Conservation (phyloP, 208 protist genomes). For the Trypanosoma vivax region DNA sequence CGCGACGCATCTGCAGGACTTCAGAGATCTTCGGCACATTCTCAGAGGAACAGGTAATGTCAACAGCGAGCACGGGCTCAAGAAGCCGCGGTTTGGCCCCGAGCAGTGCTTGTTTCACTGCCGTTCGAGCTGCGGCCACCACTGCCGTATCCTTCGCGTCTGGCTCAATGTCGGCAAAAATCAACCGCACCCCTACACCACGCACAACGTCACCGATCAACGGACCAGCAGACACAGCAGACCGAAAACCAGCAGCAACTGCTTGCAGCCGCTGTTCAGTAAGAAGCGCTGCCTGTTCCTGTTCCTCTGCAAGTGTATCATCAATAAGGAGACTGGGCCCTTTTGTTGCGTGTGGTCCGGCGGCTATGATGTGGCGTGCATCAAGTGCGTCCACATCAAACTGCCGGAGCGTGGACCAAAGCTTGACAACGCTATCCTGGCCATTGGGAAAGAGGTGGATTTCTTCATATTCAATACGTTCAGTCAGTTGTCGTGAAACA, state of each 20-base stretch:
- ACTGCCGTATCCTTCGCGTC: conserved; percentile 37
- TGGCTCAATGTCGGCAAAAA: conserved; percentile 44
- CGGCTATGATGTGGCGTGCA: conserved; percentile 90
- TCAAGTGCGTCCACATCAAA: conserved; percentile 97
- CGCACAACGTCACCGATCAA: conserved; percentile 95
- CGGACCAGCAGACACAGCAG: conserved; percentile 86
- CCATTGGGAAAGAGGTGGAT: conserved; percentile 34
- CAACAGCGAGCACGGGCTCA: conserved; percentile 96
- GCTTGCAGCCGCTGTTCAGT: conserved; percentile 88
- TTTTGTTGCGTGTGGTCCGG: conserved; percentile 77
- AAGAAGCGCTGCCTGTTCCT: conserved; percentile 22
- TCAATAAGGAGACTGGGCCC: conserved; percentile 97
- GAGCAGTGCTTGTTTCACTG: conserved; percentile 94
- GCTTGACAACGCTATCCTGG: conserved; percentile 7
- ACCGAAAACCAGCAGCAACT: conserved; percentile 84
- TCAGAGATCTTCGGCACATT: conserved; percentile 77
- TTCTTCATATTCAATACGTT: conserved; percentile 46
- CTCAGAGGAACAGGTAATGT: conserved; percentile 91
- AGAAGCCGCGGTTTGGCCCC: conserved; percentile 95
- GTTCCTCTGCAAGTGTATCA: conserved; percentile 90
- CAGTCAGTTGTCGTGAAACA: conserved; percentile 28
- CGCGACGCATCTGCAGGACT: conserved; percentile 87
- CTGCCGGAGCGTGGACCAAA: conserved; percentile 55
- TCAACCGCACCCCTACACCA: conserved; percentile 41
- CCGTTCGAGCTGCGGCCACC: conserved; percentile 84